phyloP scores from a whole-genome alignment of 441 rosid species.

The Biscutella laevigata region DNA sequence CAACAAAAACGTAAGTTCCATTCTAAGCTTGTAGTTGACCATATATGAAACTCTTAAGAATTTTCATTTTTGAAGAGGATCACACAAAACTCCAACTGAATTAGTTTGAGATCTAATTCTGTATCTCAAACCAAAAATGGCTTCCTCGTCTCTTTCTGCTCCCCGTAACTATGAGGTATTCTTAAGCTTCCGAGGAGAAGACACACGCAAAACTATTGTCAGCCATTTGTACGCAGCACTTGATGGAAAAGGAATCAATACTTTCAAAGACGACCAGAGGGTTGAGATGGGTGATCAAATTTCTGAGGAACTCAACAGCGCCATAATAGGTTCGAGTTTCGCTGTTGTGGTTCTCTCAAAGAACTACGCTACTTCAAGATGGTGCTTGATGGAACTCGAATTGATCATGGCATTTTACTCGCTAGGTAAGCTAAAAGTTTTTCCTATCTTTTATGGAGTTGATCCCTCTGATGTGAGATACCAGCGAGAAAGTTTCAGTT shows the following conservation, averaged over 20 bases:
- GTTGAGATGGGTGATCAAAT: background rate
- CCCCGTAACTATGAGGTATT: conserved; percentile 10
- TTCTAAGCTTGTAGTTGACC: too few relatives aligned
- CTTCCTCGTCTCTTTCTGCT: background rate
- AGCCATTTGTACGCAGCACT: background rate
- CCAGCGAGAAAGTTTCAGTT: conserved; percentile 25
- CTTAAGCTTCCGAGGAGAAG: conserved; percentile 17
- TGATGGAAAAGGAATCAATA: background rate
- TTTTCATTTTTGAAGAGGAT: too few relatives aligned
- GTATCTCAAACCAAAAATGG: too few relatives aligned
- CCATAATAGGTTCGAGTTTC: background rate
- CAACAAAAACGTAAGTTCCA: too few relatives aligned
- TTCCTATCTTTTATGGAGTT: conserved; percentile 31
- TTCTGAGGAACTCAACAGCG: background rate
- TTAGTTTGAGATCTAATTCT: too few relatives aligned
- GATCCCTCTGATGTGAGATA: conserved; percentile 29
- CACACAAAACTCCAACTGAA: too few relatives aligned
- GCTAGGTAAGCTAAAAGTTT: background rate
- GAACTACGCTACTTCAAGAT: conserved; percentile 27
- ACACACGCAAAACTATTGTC: conserved; percentile 3
- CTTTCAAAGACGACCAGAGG: conserved; percentile 6
- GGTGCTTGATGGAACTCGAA: conserved; percentile 33
- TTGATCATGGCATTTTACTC: conserved; percentile 18
- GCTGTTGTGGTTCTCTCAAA: conserved; percentile 25
- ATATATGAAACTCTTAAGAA: too few relatives aligned